Evolutionary conservation across 129 eudicot species (phyloP).

Genomic region (Lactuca saligna): DNA sequence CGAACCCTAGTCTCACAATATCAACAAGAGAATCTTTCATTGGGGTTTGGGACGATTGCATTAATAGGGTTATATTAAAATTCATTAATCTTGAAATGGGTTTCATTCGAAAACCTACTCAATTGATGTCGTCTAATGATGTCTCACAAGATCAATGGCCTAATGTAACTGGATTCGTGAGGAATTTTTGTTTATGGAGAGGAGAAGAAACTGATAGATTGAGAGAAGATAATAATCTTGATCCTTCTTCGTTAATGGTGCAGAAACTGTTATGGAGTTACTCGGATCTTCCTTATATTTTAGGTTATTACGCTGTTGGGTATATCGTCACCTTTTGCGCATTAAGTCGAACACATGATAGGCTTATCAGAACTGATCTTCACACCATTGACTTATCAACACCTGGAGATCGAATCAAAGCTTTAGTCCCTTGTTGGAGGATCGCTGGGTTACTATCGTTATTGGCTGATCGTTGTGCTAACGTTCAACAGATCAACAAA

Average conservation of each 20-base stretch:
- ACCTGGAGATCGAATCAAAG: constrained; percentile 58
- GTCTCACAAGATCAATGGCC: constrained; percentile 75
- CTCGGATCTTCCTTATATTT: constrained; percentile 60
- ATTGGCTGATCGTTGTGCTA: constrained; percentile 52
- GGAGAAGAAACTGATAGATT: constrained; percentile 69
- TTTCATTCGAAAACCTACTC: constrained; percentile 47
- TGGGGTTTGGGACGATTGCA: constrained; percentile 81
- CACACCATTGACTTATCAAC: constrained; percentile 55
- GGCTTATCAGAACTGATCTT: constrained; percentile 60
- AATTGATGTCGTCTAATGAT: constrained; percentile 9
- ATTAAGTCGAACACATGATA: constrained; percentile 47
- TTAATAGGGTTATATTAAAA: constrained; percentile 57
- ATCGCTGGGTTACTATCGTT: constrained; percentile 55
- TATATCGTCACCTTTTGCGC: constrained; percentile 68
- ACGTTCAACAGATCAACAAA: constrained; percentile 25
- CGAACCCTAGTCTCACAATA: constrained; percentile 50
- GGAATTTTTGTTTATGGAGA: constrained; percentile 71
- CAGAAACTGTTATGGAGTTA: constrained; percentile 66
- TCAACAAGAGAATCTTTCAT: constrained; percentile 58
- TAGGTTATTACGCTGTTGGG: constrained; percentile 73
- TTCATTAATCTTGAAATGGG: constrained; percentile 48
- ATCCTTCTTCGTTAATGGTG: constrained; percentile 51
- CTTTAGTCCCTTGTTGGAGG: constrained; percentile 74
- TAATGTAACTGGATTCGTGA: constrained; percentile 52
- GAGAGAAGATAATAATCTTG: constrained; percentile 42